A percentile compares a stretch with the other conserved stretches of the same genome.
phyloP scores from a whole-genome alignment of 257 asterid species.

The Salvia hispanica region DNA sequence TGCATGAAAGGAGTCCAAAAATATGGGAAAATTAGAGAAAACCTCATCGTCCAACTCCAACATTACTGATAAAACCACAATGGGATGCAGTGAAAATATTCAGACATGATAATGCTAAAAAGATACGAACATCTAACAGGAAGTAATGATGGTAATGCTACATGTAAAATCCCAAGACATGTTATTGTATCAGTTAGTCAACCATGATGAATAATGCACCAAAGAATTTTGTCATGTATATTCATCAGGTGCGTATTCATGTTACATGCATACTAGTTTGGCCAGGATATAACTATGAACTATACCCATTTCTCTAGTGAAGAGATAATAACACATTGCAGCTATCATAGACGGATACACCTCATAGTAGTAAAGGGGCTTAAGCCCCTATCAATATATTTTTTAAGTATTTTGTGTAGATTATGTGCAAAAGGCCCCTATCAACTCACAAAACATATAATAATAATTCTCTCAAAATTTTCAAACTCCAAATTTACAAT shows the following conservation, averaged over 20 bases:
- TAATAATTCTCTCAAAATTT: no score
- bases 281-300: constrained; percentile 14
- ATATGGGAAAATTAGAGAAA: background rate
- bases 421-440: no score
- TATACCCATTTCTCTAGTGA: background rate
- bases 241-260: constrained; percentile 1
- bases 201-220: background rate
- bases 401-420: no score
- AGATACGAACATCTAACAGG: background rate
- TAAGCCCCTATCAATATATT: no score
- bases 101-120: background rate
- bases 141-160: no score
- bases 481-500: no score
- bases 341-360: background rate
- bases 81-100: background rate
- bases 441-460: no score
- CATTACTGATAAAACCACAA: background rate
- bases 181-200: background rate
- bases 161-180: no score
- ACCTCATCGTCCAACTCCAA: background rate
- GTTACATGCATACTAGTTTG: background rate
- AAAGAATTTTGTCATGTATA: background rate
- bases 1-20: background rate
- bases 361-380: no score
- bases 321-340: background rate